Conservation (phyloP, 305 asterid species). For the Solanum chacoense region DNA sequence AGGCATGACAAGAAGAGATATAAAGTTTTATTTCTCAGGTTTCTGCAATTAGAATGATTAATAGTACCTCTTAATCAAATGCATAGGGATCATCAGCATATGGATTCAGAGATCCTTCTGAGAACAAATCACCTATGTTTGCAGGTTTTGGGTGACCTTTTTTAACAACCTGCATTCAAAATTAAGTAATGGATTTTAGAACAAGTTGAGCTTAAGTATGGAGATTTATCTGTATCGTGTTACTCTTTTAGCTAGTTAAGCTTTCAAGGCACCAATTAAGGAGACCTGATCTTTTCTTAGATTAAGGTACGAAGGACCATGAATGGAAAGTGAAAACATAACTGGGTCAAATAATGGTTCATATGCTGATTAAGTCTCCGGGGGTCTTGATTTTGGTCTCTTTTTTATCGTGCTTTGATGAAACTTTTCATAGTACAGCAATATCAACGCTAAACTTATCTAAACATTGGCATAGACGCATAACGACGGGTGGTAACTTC, state of each 20-base stretch:
- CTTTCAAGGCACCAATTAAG: neutral
- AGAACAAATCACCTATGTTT: slow-evolving; percentile 85
- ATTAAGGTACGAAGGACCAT: neutral
- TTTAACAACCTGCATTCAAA: slow-evolving; percentile 36
- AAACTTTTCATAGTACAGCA: neutral
- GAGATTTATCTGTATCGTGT: neutral
- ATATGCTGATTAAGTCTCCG: slow-evolving; percentile 36
- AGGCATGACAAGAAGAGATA: neutral
- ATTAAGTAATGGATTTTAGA: neutral
- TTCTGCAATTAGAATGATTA: neutral
- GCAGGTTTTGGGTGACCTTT: slow-evolving; percentile 40
- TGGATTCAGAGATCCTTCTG: slow-evolving; percentile 95
- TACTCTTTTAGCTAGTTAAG: neutral
- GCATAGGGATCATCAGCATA: slow-evolving; percentile 96
- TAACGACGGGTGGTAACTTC: neutral
- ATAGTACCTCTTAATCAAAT: slow-evolving; percentile 68
- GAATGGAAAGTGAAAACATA: neutral
- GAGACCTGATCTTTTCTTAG: neutral
- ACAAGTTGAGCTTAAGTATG: neutral
- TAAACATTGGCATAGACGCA: neutral
- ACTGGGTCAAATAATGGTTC: slow-evolving; percentile 3
- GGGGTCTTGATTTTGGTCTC: neutral
- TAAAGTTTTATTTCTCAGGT: neutral
- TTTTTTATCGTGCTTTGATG: neutral
- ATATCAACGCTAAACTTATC: neutral